Evolutionary conservation across 768 basidiomycete species (phyloP).

Genomic region (Calocybe cyanea): DNA sequence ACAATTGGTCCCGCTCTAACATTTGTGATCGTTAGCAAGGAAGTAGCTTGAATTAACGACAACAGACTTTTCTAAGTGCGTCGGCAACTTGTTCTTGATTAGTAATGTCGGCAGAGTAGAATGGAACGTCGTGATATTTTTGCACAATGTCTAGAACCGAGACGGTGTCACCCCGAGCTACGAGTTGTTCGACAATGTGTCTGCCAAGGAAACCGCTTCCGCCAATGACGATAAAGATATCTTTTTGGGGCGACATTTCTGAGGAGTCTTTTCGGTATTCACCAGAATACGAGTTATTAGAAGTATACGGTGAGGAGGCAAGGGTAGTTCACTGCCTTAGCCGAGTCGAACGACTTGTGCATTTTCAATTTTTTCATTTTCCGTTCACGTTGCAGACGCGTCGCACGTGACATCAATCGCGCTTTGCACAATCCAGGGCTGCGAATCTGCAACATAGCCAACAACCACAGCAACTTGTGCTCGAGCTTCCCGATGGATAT

Average conservation of each 20-base stretch:
- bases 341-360: constrained; percentile 25
- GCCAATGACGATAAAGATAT: constrained; percentile 88
- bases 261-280: background rate
- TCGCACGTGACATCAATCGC: constrained; percentile 36
- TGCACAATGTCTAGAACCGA: constrained; percentile 92
- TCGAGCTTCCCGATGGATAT: constrained; percentile 24
- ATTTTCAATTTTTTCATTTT: constrained; percentile 11
- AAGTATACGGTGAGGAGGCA: background rate
- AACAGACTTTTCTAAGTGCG: constrained; percentile 68
- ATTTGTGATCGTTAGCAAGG: constrained; percentile 7
- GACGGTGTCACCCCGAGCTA: constrained; percentile 76
- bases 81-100: constrained; percentile 66
- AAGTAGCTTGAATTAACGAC: background rate
- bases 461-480: constrained; percentile 6
- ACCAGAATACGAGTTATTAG: constrained; percentile 2
- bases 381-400: constrained; percentile 25
- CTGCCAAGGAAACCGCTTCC: constrained; percentile 91
- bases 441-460: too few species aligned
- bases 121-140: constrained; percentile 80
- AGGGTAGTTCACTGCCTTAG: background rate
- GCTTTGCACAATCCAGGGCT: background rate
- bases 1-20: constrained; percentile 76
- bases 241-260: constrained; percentile 33
- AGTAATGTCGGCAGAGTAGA: constrained; percentile 88
- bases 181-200: constrained; percentile 84